Conservation (phyloP, 805 yeast species). For the Lachancea sp. region DNA sequence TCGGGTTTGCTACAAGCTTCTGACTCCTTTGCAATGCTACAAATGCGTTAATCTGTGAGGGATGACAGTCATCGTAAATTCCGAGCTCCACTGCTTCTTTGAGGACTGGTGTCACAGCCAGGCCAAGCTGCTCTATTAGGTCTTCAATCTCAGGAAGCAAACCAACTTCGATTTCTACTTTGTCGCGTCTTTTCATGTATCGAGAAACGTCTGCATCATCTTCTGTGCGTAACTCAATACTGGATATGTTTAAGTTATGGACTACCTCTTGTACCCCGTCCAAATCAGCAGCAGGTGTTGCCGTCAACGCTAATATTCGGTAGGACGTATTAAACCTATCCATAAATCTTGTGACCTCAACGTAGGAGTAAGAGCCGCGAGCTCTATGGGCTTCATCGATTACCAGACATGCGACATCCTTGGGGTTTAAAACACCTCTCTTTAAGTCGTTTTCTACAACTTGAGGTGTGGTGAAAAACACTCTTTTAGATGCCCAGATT, state of each 20-base stretch:
- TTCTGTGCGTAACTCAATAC: constrained; percentile 82
- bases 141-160: constrained; percentile 49
- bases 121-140: constrained; percentile 48
- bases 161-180: constrained; percentile 53
- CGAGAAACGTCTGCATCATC: constrained; percentile 69
- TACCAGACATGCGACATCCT: constrained; percentile 64
- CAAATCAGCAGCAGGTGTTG: constrained; percentile 88
- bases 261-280: constrained; percentile 86
- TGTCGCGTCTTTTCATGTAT: constrained; percentile 64
- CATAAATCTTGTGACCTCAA: constrained; percentile 66
- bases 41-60: constrained; percentile 62
- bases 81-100: constrained; percentile 56
- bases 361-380: constrained; percentile 83
- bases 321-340: constrained; percentile 58
- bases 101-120: constrained; percentile 62
- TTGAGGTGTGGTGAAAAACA: constrained; percentile 94
- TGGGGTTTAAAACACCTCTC: constrained; percentile 71
- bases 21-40: constrained; percentile 64
- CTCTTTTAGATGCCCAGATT: constrained; percentile 72
- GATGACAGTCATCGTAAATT: constrained; percentile 59
- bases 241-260: constrained; percentile 62
- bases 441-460: constrained; percentile 86
- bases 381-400: constrained; percentile 96
- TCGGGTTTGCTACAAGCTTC: constrained; percentile 45
- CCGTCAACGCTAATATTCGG: constrained; percentile 81